Conservation (phyloP, 495 filamentous ascomycete genomes). For the Glarea lozoyensis region DNA sequence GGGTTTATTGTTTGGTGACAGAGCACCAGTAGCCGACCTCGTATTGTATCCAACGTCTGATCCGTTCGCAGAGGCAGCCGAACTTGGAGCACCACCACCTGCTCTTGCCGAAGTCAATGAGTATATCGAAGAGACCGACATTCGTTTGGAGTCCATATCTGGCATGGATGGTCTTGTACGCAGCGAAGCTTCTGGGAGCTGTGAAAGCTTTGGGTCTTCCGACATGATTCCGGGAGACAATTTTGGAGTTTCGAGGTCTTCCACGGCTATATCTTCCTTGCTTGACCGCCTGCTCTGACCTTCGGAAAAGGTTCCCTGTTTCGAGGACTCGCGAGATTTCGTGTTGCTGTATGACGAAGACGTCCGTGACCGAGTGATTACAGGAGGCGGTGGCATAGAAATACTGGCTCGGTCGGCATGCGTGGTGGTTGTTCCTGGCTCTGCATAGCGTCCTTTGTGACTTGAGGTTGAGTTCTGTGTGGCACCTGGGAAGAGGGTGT, state of each 20-base stretch:
- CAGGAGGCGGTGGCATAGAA: conserved; percentile 48
- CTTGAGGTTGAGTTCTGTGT: conserved; percentile 27
- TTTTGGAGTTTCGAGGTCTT: conserved; percentile 35
- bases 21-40: conserved; percentile 9
- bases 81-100: conserved; percentile 27
- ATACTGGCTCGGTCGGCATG: conserved; percentile 47
- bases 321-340: conserved; percentile 2
- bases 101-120: conserved; percentile 49
- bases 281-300: conserved; percentile 4
- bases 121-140: conserved; percentile 58
- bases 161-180: conserved; percentile 30
- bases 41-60: conserved; percentile 15
- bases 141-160: conserved; percentile 46
- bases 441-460: conserved; percentile 45
- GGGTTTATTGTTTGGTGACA: conserved; percentile 12
- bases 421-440: conserved; percentile 24
- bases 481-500: conserved; percentile 22
- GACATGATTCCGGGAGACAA: conserved; percentile 22
- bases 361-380: conserved; percentile 12
- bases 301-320: background rate
- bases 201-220: conserved; percentile 21
- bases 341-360: conserved; percentile 16
- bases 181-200: conserved; percentile 37
- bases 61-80: conserved; percentile 23
- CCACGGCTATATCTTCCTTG: conserved; percentile 22